These are phyloP conservation scores for Entonaema liquescens DNA, from an alignment of 495 filamentous ascomycete species.

Conservation along the genomic window DNA sequence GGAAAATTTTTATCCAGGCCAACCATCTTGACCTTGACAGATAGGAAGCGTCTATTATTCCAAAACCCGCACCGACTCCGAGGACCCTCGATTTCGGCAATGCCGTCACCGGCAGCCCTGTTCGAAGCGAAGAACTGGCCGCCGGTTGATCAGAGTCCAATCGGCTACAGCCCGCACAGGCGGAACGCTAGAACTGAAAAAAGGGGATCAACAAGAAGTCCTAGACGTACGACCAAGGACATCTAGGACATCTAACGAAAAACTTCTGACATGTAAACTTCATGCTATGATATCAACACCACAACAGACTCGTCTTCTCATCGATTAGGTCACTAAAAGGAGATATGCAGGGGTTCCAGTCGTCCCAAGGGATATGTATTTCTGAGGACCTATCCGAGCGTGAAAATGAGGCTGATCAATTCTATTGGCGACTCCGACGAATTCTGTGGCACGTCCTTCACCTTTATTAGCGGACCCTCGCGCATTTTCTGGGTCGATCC, in stretches of 20 bases:
- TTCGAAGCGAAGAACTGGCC: constrained; percentile 24
- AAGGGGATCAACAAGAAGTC: background rate
- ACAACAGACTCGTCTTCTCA: background rate
- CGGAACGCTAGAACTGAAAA: constrained; percentile 13
- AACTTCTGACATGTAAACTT: background rate
- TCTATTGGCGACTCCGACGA: constrained; percentile 14
- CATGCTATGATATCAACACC: background rate
- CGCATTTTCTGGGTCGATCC: constrained; percentile 15
- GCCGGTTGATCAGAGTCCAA: constrained; percentile 13
- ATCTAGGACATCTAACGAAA: background rate
- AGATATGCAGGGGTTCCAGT: background rate
- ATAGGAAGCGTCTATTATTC: constrained; percentile 11
- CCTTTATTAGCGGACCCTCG: constrained; percentile 23
- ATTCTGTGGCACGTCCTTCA: constrained; percentile 18
- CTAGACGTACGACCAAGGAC: background rate
- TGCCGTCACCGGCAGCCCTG: constrained; percentile 18
- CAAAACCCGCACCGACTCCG: constrained; percentile 23
- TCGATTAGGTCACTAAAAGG: background rate
- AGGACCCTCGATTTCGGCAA: constrained; percentile 28
- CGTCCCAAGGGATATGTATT: constrained; percentile 2
- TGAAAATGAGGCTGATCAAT: constrained; percentile 23
- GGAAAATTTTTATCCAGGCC: constrained; percentile 30
- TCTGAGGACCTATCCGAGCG: constrained; percentile 5
- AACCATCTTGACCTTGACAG: constrained; percentile 29
- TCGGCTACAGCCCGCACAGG: constrained; percentile 3